Percentiles rank a stretch among this genome's conserved stretches.
phyloP scores from a whole-genome alignment of 2,329 filamentous ascomycete genomes.

The Lachnellula suecica region DNA sequence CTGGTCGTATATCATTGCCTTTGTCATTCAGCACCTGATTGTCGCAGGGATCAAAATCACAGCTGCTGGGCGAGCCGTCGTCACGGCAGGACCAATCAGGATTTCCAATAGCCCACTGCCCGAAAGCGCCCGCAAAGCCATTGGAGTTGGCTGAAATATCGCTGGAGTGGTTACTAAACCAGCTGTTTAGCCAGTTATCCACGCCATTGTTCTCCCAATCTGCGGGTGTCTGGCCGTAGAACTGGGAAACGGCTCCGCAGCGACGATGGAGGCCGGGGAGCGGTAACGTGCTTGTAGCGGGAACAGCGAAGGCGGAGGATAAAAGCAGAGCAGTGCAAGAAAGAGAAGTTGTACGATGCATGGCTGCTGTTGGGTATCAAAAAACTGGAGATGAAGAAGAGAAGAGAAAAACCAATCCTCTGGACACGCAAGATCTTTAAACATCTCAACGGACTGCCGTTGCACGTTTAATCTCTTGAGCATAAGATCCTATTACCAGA shows the following conservation, averaged over 20 bases:
- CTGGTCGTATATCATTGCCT: neutral
- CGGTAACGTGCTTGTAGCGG: neutral
- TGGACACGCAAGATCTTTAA: neutral
- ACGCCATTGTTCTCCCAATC: neutral
- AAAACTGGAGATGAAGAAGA: neutral
- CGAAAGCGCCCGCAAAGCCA: neutral
- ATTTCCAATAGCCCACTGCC: neutral
- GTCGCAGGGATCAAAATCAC: neutral
- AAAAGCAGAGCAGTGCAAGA: neutral
- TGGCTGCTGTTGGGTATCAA: neutral
- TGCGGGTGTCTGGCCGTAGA: neutral
- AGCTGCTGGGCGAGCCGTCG: neutral
- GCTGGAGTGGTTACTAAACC: neutral
- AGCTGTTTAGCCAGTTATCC: neutral
- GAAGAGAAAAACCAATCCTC: neutral
- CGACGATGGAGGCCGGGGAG: neutral
- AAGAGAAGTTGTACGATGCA: neutral
- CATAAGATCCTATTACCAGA: too few species aligned
- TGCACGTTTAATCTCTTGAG: too few species aligned
- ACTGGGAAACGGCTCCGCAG: neutral
- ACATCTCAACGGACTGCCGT: too few species aligned
- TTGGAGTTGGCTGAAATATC: neutral
- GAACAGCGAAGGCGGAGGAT: neutral
- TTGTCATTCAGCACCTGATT: neutral
- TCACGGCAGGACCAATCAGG: neutral